phyloP scores from a whole-genome alignment of 2,329 filamentous ascomycete genomes.

The Coniochaeta sp. region DNA sequence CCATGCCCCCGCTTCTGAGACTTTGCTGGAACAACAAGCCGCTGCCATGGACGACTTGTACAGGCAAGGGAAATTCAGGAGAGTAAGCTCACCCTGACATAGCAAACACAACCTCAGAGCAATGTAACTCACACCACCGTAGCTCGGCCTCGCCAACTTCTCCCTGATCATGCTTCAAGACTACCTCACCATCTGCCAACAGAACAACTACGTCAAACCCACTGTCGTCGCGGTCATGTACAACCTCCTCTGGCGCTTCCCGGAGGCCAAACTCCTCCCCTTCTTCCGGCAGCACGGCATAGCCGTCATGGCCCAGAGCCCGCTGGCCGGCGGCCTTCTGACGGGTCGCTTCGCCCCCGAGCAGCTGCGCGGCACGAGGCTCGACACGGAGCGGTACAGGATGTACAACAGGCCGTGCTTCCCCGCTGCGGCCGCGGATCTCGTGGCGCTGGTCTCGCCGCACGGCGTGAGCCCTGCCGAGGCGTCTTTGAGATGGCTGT shows the following conservation, averaged over 20 bases:
- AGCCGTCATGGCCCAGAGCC: conserved; percentile 30
- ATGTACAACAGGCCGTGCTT: neutral
- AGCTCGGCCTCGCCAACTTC: neutral
- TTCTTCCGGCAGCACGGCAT: conserved; percentile 33
- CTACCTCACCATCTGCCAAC: neutral
- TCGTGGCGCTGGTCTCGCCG: neutral
- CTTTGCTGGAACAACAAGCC: neutral
- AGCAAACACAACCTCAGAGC: neutral
- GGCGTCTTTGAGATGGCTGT: neutral
- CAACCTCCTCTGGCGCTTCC: neutral
- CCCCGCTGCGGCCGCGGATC: neutral
- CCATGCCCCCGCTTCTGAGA: neutral
- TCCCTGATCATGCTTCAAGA: neutral
- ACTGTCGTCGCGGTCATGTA: neutral
- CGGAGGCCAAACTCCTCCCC: conserved; percentile 32
- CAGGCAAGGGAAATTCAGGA: neutral
- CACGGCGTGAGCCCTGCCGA: neutral
- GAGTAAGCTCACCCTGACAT: neutral
- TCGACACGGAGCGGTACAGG: neutral
- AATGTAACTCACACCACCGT: neutral
- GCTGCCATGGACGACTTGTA: neutral
- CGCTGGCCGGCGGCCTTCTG: conserved; percentile 36
- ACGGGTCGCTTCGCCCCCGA: conserved; percentile 27
- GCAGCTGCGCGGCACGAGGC: neutral
- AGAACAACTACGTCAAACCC: neutral